phyloP scores from a whole-genome alignment of 768 basidiomycete genomes.

The Amanita rubescens region DNA sequence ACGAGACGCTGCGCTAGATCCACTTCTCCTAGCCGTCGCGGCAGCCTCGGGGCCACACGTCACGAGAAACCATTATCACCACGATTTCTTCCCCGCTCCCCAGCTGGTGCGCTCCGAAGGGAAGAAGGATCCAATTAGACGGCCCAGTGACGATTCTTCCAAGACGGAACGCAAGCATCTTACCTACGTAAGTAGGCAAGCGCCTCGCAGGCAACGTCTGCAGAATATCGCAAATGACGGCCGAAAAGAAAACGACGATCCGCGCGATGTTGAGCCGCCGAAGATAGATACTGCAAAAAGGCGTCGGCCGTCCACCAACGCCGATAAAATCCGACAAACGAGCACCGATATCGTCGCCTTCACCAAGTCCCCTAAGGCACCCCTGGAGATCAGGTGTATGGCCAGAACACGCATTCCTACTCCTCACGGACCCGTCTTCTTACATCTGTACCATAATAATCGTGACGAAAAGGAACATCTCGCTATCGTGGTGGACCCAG shows the following conservation, averaged over 20 bases:
- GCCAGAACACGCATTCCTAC: conserved; percentile 97
- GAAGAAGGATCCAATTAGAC: conserved; percentile 53
- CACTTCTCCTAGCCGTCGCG: conserved; percentile 71
- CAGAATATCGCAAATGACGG: conserved; percentile 25
- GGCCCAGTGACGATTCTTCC: conserved; percentile 33
- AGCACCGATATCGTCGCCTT: conserved; percentile 14
- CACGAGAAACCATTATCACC: conserved; percentile 81
- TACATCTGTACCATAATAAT: conserved; percentile 93
- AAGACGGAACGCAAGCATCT: conserved; percentile 38
- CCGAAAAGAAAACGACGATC: conserved; percentile 46
- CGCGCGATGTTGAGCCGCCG: conserved; percentile 29
- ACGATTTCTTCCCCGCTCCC: conserved; percentile 65
- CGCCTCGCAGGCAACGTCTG: conserved; percentile 58
- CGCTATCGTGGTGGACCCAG: conserved; percentile 89
- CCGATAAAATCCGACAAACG: conserved; percentile 16
- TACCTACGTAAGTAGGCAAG: conserved; percentile 69
- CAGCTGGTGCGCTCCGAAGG: conserved; percentile 45
- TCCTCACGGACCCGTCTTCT: conserved; percentile 85
- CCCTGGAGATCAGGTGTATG: conserved; percentile 83
- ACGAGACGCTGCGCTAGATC: conserved; percentile 70
- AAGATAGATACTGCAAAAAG: conserved; percentile 36
- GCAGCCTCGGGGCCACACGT: conserved; percentile 68
- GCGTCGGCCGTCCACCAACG: conserved; percentile 27
- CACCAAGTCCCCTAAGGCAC: conserved; percentile 17
- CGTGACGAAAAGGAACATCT: conserved; percentile 92